Base-by-base conservation (phyloP, 306 rosid genomes). In the Lotus japonicus region DNA sequence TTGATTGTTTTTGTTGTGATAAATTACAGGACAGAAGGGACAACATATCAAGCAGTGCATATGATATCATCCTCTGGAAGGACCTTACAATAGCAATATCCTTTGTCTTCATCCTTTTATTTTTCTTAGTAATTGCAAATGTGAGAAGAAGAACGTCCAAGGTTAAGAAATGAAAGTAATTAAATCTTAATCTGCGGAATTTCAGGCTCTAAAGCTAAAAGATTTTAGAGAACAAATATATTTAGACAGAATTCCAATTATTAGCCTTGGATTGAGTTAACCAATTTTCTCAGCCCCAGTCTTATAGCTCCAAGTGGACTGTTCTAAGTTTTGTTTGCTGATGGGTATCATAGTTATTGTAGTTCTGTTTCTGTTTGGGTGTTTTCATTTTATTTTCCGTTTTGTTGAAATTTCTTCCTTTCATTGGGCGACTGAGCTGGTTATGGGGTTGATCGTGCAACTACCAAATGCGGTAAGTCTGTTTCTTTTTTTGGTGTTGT, bases 81-180 rank as follows among this genome's bases (percentile, higher is more conserved):
- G 41, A 59, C 51, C 48, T 84, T 64, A 73, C 84, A 0, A 17
- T 82, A n/a, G 73, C 78, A 56, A 62, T 67, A 70, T 36, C 80
- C 64, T 14, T 61, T 59, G 67, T 69, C 81, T 60, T 82, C 74
- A 33, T 84, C 71, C 38, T 83, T 75, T 48, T 75, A 65, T 39
- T 77, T 53, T 72, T 74, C 68, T 17, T 81, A 69, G 57, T 84
- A 68, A 63, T 82, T 86, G 88, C 82, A 58, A 84, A 84, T 80
- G 80, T 77, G 18, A 87, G 86, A 76, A 85, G 95, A 84, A 89
- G 89, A 86, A 79, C 79, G 57, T 85, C 18, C 12, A 92, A 92
- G 82, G 69, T 86, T 78, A 92, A 92, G 77, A 66, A 82, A 63
- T 89, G 70, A 83, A 65, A 53, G 52, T 51, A 21, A 48, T 69